Percentiles rank a stretch among this genome's conserved stretches.
Conservation (phyloP, 176 grass and related monocot genomes). For the Phoenix dactylifera region DNA sequence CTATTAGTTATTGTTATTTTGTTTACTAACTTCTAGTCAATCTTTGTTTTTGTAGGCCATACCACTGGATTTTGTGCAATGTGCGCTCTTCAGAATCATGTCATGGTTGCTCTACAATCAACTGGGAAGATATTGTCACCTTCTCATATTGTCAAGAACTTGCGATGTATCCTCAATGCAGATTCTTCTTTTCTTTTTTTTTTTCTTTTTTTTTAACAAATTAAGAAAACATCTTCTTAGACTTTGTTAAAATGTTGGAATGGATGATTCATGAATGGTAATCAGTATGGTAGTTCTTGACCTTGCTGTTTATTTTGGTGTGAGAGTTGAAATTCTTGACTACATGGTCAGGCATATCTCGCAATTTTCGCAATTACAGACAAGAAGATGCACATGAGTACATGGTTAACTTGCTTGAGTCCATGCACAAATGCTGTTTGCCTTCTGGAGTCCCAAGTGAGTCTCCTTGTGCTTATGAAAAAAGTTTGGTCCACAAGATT, state of each 20-base stretch:
- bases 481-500: constrained; percentile 93
- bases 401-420: constrained; percentile 98
- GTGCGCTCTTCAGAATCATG: constrained; percentile 94
- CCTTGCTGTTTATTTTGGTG: neutral
- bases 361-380: constrained; percentile 76
- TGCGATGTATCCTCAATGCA: constrained; percentile 55
- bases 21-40: no score
- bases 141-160: constrained; percentile 67
- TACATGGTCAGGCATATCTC: constrained; percentile 60
- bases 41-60: constrained; percentile 27
- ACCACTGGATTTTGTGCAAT: constrained; percentile 91
- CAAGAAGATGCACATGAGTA: constrained; percentile 98
- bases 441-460: constrained; percentile 77
- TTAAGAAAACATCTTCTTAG: no score
- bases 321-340: constrained; percentile 25
- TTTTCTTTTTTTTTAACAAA: neutral
- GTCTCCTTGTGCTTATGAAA: constrained; percentile 85
- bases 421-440: constrained; percentile 97
- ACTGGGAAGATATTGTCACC: constrained; percentile 87
- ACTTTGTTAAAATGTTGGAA: no score
- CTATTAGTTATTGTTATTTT: no score
- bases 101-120: constrained; percentile 73
- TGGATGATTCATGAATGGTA: no score
- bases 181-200: neutral
- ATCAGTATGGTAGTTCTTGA: no score